A percentile compares a stretch with the other conserved stretches of the same genome.
phyloP scores from a whole-genome alignment of 192 early-diverging fungal genomes.

The Paraglomus occultum region DNA sequence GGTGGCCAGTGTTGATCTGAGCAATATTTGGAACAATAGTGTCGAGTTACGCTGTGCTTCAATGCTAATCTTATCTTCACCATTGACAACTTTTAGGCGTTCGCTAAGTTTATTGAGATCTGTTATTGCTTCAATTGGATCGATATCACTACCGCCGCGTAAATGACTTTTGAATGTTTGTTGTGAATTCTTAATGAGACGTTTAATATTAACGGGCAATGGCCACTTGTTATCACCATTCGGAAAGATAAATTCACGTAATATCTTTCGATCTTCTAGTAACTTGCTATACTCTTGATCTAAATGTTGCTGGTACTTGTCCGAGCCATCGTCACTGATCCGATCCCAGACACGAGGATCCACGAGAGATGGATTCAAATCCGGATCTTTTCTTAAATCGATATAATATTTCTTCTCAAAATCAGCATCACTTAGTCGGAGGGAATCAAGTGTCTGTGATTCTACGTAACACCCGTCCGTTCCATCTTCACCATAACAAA shows the following conservation, averaged over 20 bases:
- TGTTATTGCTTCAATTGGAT: slow-evolving; percentile 79
- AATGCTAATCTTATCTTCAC: slow-evolving; percentile 78
- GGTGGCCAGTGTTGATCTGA: slow-evolving; percentile 76
- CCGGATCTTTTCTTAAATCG: slow-evolving; percentile 64
- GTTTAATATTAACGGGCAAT: slow-evolving; percentile 86
- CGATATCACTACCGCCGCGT: slow-evolving; percentile 79
- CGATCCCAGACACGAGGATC: neutral
- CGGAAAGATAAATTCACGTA: slow-evolving; percentile 81
- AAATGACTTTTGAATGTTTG: slow-evolving; percentile 84
- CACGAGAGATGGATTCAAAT: slow-evolving; percentile 31
- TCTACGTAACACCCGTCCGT: slow-evolving; percentile 94
- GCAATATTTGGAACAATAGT: slow-evolving; percentile 81
- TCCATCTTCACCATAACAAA: slow-evolving; percentile 97
- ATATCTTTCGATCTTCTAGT: slow-evolving; percentile 65
- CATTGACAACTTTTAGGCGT: slow-evolving; percentile 77
- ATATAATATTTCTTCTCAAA: slow-evolving; percentile 83
- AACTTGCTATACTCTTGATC: slow-evolving; percentile 84
- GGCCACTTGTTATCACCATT: slow-evolving; percentile 75
- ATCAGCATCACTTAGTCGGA: slow-evolving; percentile 62
- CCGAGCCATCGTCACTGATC: neutral
- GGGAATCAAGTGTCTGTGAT: slow-evolving; percentile 69
- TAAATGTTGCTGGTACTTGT: slow-evolving; percentile 59
- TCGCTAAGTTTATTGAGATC: slow-evolving; percentile 70
- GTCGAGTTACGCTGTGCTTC: slow-evolving; percentile 95
- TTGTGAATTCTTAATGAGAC: slow-evolving; percentile 88